Conservation (phyloP, 108 stramenopile species). For the Discostella pseudostelligera region DNA sequence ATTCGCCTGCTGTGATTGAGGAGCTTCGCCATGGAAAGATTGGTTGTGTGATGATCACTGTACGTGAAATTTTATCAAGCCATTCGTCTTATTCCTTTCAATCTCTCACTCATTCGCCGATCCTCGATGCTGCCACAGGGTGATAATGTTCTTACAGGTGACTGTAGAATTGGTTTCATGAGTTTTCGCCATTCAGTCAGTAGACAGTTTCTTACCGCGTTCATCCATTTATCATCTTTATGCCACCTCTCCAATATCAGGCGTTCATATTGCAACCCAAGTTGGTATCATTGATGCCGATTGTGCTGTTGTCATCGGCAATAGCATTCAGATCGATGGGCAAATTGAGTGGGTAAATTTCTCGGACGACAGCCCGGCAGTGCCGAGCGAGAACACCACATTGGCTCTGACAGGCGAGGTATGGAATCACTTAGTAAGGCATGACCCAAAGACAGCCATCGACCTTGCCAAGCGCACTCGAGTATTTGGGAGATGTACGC, state of each 20-base stretch:
- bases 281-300: constrained; percentile 52
- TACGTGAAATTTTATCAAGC: not conserved
- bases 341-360: constrained; percentile 41
- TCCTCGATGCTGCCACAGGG: constrained; percentile 21
- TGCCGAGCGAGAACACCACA: constrained; percentile 14
- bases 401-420: constrained; percentile 65
- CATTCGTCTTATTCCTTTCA: not conserved
- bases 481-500: constrained; percentile 66
- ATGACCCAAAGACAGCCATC: constrained; percentile 36
- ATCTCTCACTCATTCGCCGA: not conserved
- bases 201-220: not conserved
- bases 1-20: constrained; percentile 52
- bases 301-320: constrained; percentile 38
- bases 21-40: constrained; percentile 54
- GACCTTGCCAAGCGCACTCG: constrained; percentile 32
- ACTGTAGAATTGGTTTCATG: not conserved
- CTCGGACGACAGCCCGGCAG: constrained; percentile 24
- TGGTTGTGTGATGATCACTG: constrained; percentile 52
- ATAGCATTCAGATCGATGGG: constrained; percentile 22
- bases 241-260: constrained; percentile 9
- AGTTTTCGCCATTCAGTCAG: too few relatives aligned
- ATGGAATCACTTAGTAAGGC: constrained; percentile 37
- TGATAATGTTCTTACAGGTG: constrained; percentile 56
- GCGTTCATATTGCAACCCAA: constrained; percentile 56
- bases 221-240: not conserved